Conservation (phyloP, 2,329 filamentous ascomycete species). For the Zasmidium angulare region DNA sequence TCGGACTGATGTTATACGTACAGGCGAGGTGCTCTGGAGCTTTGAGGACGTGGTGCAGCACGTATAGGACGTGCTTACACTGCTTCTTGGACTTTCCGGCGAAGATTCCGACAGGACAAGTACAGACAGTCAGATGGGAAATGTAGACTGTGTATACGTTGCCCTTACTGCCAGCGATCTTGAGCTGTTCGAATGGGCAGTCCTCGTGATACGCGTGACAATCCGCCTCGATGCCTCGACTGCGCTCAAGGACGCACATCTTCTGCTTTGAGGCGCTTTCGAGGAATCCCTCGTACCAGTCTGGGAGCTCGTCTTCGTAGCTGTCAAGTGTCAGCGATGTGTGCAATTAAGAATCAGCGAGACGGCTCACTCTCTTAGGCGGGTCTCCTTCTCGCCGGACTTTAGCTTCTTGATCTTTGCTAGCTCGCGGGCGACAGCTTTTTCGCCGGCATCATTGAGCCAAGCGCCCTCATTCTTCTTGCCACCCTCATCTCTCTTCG, state of each 20-base stretch:
- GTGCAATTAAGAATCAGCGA: too few relatives aligned
- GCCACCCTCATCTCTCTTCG: background rate
- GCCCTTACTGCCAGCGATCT: conserved; percentile 61
- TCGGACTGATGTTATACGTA: too few relatives aligned
- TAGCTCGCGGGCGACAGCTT: conserved; percentile 7
- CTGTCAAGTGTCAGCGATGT: conserved; percentile 9
- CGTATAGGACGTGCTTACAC: conserved; percentile 66
- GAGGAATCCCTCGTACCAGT: conserved; percentile 23
- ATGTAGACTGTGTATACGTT: conserved; percentile 62
- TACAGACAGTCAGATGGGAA: conserved; percentile 46
- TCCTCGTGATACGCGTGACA: conserved; percentile 50
- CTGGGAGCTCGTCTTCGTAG: conserved; percentile 17
- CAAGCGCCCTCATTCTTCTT: conserved; percentile 1
- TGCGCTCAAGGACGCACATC: conserved; percentile 59
- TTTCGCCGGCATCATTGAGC: conserved; percentile 17
- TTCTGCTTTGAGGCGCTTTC: conserved; percentile 31
- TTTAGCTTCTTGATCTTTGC: conserved; percentile 9
- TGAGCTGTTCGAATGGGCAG: conserved; percentile 53
- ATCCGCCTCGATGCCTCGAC: conserved; percentile 44
- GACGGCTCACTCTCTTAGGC: conserved; percentile 19
- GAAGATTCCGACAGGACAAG: conserved; percentile 24
- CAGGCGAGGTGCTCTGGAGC: conserved; percentile 55
- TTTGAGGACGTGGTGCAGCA: conserved; percentile 59
- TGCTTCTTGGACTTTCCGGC: conserved; percentile 43
- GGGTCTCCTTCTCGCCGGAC: conserved; percentile 25